Evolutionary conservation across 2,329 filamentous ascomycete species (phyloP), one percentile per base, ranked within the genome.

Genomic region (Monilinia fructigena): DNA sequence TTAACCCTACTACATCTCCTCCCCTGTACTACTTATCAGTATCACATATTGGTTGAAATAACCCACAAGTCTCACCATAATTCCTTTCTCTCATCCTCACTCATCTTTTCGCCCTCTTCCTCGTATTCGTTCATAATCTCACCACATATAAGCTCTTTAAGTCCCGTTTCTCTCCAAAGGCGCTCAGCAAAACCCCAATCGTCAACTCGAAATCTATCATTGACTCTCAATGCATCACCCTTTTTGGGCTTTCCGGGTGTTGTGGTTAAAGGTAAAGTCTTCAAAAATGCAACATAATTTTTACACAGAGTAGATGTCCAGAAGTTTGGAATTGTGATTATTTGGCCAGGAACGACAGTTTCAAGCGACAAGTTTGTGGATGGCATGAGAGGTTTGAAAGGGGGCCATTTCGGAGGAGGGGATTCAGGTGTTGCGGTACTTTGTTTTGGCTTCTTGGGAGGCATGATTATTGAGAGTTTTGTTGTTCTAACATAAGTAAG

Each of bases 201-300:
- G 38, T 93, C 81, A 26, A 96, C 80, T 78, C 96, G 92, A 73
- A 90, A 96, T 14, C 94, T 87, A 76, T 97, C 94, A 76, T 97
- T 97, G 56, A 97, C 90, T 47, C 94, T 84, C 28, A 89, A 81
- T 0, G 89, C 89, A 63, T 91, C 85, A 64, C 86, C 88, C 69
- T 83, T 86, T 75, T 89, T 90, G 1, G 87, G 87, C 72, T 83
- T 84, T 0, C 83, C 83, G 0, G 88, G 87, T 3, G 88, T 91
- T 0, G 87, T 90, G 4, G 80, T 81, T 26, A 91, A 76, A 0
- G 87, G 85, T 4, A 91, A 76, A 0, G 81, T 82, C 47, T 73
- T 75, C 1, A 91, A 80, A 71, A 90, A 91, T 0, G 82, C 81
- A 12, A 87, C 82, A 74, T 89, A 90, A 54, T 77, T 83, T 73